Percentiles rank a stretch among this genome's conserved stretches.
Conservation (phyloP, 2,329 filamentous ascomycete species). For the Pseudogymnoascus sp. region DNA sequence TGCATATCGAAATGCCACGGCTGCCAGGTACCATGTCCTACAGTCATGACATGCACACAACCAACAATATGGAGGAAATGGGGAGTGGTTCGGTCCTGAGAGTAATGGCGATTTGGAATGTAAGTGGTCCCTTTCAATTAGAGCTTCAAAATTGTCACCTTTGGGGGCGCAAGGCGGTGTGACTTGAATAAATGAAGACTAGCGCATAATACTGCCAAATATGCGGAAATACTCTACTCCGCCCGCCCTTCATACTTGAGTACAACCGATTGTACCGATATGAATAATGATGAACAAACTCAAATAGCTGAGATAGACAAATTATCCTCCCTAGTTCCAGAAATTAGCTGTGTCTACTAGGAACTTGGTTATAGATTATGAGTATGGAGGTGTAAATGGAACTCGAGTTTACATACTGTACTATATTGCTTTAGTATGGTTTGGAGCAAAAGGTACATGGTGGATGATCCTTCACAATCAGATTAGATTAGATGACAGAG, state of each 20-base stretch:
- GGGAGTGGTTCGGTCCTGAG: background rate
- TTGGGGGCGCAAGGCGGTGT: background rate
- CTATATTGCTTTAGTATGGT: background rate
- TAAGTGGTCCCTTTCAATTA: background rate
- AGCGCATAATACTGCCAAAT: background rate
- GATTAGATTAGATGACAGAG: slow-evolving; percentile 2
- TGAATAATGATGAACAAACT: background rate
- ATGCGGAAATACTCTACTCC: background rate
- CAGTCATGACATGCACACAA: slow-evolving; percentile 5
- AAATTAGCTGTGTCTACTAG: background rate
- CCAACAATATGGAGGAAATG: background rate
- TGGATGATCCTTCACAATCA: background rate
- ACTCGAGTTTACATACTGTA: background rate
- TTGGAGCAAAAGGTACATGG: background rate
- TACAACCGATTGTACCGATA: background rate
- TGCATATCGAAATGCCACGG: slow-evolving; percentile 8
- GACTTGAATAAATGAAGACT: background rate
- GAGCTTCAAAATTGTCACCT: background rate
- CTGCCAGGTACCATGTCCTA: slow-evolving; percentile 8
- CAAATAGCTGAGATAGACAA: background rate
- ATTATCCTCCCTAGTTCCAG: background rate
- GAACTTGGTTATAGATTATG: background rate
- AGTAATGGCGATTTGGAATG: background rate
- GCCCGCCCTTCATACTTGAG: background rate
- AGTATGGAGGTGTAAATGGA: background rate